Evolutionary conservation across 176 grass and related monocot species (phyloP).

Genomic region (bread wheat (Triticum aestivum)): DNA sequence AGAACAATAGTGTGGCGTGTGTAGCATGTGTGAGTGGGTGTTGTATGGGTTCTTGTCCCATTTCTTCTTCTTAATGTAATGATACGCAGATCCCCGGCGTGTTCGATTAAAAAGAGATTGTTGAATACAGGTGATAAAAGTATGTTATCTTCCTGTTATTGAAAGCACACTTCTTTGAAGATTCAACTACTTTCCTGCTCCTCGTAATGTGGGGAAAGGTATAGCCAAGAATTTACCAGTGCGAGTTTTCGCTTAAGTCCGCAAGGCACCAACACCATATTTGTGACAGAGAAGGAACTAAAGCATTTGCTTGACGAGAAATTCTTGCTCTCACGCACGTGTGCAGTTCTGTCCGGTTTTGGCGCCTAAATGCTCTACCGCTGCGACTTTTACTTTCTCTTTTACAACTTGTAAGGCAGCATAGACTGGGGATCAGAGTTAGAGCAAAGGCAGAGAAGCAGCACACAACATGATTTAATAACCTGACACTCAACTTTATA

Average conservation of each 20-base stretch:
- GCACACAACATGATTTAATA: too few relatives aligned
- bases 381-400: neutral
- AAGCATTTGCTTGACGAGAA: neutral
- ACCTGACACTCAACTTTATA: too few relatives aligned
- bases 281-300: neutral
- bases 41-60: too few relatives aligned
- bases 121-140: neutral
- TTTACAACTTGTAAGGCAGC: too few relatives aligned
- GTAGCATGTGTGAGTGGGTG: too few relatives aligned
- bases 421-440: too few relatives aligned
- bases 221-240: neutral
- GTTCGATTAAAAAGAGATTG: too few relatives aligned
- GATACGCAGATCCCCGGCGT: too few relatives aligned
- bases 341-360: neutral
- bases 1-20: too few relatives aligned
- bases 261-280: neutral
- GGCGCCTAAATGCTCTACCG: neutral
- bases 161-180: neutral
- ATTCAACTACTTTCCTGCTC: neutral
- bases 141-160: neutral
- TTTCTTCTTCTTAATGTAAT: too few relatives aligned
- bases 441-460: too few relatives aligned
- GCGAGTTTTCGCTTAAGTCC: neutral
- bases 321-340: neutral
- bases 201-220: neutral